Conservation (phyloP, 78 protist species). For the Polysphondylium violaceum region DNA sequence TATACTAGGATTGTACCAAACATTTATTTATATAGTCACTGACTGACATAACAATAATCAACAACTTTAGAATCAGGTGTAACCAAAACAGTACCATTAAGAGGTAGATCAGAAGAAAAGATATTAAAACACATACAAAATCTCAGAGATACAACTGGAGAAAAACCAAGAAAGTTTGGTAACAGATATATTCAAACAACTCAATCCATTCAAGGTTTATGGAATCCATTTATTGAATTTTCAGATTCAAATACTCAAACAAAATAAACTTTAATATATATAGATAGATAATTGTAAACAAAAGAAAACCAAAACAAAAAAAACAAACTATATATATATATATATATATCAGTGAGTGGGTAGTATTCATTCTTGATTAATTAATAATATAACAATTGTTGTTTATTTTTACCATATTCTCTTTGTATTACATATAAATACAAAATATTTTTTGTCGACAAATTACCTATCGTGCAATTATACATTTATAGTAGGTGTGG, state of each 20-base stretch:
- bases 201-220: constrained; percentile 66
- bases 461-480: no score
- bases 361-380: no score
- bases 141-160: constrained; percentile 63
- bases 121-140: constrained; percentile 63
- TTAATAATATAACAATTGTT: no score
- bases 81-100: constrained; percentile 45
- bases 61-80: constrained; percentile 50
- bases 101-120: constrained; percentile 65
- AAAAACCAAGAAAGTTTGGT: constrained; percentile 66
- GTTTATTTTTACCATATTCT: no score
- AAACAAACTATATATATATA: no score
- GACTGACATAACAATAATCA: not conserved
- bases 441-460: no score
- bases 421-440: no score
- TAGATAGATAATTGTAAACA: no score
- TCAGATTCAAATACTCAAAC: not conserved
- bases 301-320: no score
- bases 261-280: constrained; percentile 6
- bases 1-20: not conserved
- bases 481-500: no score
- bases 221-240: constrained; percentile 76
- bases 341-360: no score
- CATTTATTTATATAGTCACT: not conserved
- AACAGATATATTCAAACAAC: constrained; percentile 57